Conservation (phyloP, 1,139 yeast genomes). For the Debaryomyces subglobosus region DNA sequence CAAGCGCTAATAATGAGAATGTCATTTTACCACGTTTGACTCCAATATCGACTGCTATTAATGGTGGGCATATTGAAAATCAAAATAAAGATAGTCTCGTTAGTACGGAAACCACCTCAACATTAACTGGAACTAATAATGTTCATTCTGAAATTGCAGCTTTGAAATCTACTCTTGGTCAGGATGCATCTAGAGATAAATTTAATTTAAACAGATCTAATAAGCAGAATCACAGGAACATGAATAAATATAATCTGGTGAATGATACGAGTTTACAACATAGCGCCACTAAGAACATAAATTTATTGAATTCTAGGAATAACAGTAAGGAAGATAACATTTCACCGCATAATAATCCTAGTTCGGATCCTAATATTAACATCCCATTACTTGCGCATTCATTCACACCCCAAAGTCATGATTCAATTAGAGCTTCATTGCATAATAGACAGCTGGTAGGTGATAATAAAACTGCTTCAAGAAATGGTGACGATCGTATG, state of each 20-base stretch:
- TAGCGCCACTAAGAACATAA: not conserved
- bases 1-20: not conserved
- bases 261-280: not conserved
- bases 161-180: not conserved
- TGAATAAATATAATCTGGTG: not conserved
- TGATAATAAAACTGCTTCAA: not conserved
- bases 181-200: not conserved
- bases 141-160: not conserved
- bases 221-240: no score
- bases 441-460: not conserved
- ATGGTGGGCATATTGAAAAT: not conserved
- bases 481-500: not conserved
- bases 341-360: not conserved
- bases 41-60: not conserved
- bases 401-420: not conserved
- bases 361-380: not conserved
- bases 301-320: not conserved
- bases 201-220: not conserved
- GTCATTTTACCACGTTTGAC: not conserved
- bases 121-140: not conserved
- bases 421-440: not conserved
- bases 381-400: not conserved
- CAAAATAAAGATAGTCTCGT: not conserved
- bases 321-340: not conserved
- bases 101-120: not conserved